phyloP scores from a whole-genome alignment of 2,329 filamentous ascomycete genomes.

The Fusarium nematophilum region DNA sequence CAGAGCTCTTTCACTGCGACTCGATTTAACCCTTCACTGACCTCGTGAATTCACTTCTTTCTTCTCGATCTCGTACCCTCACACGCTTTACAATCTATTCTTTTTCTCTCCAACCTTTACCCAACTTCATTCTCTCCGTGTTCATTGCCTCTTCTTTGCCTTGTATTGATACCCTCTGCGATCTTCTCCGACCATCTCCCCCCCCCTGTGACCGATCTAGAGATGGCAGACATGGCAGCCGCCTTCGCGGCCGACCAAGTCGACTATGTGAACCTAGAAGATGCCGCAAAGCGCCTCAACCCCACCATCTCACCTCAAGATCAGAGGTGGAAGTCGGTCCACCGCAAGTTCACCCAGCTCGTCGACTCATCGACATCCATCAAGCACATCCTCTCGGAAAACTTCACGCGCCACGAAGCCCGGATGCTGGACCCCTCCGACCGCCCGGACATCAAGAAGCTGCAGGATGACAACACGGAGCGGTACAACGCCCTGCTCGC shows the following conservation, averaged over 20 bases:
- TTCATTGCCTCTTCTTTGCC: not conserved
- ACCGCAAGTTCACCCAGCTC: conserved; percentile 45
- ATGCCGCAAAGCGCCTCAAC: conserved; percentile 28
- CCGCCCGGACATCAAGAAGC: conserved; percentile 41
- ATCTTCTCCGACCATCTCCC: not conserved
- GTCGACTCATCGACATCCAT: conserved; percentile 42
- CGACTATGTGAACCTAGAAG: conserved; percentile 1
- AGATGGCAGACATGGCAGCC: not conserved
- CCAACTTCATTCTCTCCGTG: not conserved
- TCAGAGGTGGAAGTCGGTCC: conserved; percentile 40
- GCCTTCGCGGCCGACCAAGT: not conserved
- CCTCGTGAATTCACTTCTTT: conserved; percentile 1
- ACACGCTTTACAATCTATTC: conserved; percentile 17
- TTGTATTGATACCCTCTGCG: conserved; percentile 10
- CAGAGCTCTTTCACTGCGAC: not conserved
- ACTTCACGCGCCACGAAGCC: conserved; percentile 51
- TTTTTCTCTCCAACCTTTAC: not conserved
- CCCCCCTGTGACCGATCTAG: not conserved
- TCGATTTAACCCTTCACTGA: conserved; percentile 25
- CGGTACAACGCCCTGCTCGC: conserved; percentile 47
- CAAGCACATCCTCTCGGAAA: conserved; percentile 46
- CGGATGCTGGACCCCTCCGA: conserved; percentile 45
- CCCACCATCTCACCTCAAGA: conserved; percentile 39
- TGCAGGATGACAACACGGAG: conserved; percentile 47
- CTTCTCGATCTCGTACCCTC: not conserved